Conservation (phyloP, 805 yeast species). For the Middelhovenomyces tepae region DNA sequence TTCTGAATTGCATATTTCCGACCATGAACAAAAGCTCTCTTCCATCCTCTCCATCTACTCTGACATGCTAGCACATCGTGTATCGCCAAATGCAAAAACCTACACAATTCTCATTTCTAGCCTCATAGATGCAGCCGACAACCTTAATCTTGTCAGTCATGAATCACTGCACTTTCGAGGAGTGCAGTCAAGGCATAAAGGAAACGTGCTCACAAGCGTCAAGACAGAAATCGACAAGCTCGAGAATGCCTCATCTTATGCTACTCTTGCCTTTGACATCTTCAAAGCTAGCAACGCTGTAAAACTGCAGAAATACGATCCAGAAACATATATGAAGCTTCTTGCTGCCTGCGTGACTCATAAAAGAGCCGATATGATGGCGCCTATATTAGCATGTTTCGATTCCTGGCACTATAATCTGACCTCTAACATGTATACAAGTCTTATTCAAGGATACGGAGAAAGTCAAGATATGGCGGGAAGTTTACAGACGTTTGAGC, state of each 20-base stretch:
- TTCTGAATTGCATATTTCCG: no score
- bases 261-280: conserved; percentile 23
- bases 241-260: conserved; percentile 14
- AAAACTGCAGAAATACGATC: conserved; percentile 14
- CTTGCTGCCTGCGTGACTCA: conserved; percentile 13
- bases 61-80: conserved; percentile 17
- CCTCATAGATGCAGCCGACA: conserved; percentile 18
- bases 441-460: conserved; percentile 19
- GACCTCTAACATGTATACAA: conserved; percentile 10
- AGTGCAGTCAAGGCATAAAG: conserved; percentile 3
- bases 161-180: conserved; percentile 6
- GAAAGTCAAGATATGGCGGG: conserved; percentile 11
- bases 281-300: conserved; percentile 23
- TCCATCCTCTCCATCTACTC: conserved; percentile 23
- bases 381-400: conserved; percentile 2
- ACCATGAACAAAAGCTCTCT: conserved; percentile 18
- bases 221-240: conserved; percentile 6
- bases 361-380: conserved; percentile 7
- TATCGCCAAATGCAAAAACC: conserved; percentile 21
- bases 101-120: conserved; percentile 21
- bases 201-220: conserved; percentile 9
- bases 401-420: conserved; percentile 8
- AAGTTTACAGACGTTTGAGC: conserved; percentile 17
- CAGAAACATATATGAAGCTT: conserved; percentile 15
- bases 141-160: conserved; percentile 3